Conservation (phyloP, 192 early-diverging fungal genomes). For the Geosiphon pyriformis region DNA sequence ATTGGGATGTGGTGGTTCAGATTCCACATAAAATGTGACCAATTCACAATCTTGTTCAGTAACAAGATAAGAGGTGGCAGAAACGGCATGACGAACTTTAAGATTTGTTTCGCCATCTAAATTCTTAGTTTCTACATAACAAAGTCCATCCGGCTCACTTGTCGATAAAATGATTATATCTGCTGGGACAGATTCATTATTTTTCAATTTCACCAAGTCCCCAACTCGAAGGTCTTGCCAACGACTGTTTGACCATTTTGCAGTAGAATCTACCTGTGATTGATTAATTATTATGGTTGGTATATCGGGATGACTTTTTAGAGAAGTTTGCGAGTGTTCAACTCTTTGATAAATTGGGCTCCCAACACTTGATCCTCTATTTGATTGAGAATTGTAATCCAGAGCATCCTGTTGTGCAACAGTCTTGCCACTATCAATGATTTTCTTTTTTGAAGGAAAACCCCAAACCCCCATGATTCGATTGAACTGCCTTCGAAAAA, state of each 20-base stretch:
- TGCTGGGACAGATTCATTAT: conserved; percentile 85
- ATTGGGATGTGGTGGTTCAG: conserved; percentile 82
- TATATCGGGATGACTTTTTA: background rate
- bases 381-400: background rate
- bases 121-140: conserved; percentile 97
- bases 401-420: too few species aligned
- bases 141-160: conserved; percentile 76
- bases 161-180: conserved; percentile 85
- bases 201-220: conserved; percentile 78
- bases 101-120: conserved; percentile 98
- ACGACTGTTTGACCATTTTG: conserved; percentile 56
- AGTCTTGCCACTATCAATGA: too few species aligned
- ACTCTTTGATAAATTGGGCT: too few species aligned
- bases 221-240: conserved; percentile 88
- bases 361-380: background rate
- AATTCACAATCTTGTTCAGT: conserved; percentile 54
- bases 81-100: conserved; percentile 72
- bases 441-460: too few species aligned
- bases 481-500: conserved; percentile 11
- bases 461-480: conserved; percentile 7
- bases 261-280: conserved; percentile 17
- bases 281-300: background rate
- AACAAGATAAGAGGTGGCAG: conserved; percentile 52
- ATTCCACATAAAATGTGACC: conserved; percentile 66
- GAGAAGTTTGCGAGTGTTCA: background rate